These are phyloP conservation scores for Jacaranda copaia DNA, from an alignment of 257 asterid species.

Conservation along the genomic window DNA sequence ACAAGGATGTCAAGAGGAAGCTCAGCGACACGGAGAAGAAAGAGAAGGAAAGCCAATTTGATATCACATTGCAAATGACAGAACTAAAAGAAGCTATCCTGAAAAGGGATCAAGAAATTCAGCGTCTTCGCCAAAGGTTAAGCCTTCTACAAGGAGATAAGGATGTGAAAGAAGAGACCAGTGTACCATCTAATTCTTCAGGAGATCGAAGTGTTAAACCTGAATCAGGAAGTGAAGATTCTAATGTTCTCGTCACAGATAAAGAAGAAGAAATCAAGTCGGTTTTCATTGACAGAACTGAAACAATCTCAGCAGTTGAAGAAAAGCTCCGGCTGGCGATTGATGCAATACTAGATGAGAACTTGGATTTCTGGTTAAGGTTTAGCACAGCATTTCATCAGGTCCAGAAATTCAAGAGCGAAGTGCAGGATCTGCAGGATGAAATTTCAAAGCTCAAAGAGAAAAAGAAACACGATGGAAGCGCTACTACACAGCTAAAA, in stretches of 20 bases:
- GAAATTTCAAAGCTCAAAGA: conserved; percentile 65
- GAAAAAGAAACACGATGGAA: conserved; percentile 63
- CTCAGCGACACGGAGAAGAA: conserved; percentile 69
- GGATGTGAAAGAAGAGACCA: conserved; percentile 30
- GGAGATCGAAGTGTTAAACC: conserved; percentile 33
- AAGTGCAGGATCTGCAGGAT: conserved; percentile 67
- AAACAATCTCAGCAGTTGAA: conserved; percentile 59
- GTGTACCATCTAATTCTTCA: conserved; percentile 3
- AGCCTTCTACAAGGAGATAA: conserved; percentile 39
- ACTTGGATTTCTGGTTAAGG: conserved; percentile 90
- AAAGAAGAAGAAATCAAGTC: conserved; percentile 47
- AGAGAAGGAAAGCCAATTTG: conserved; percentile 68
- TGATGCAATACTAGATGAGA: conserved; percentile 84
- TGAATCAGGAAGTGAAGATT: conserved; percentile 40
- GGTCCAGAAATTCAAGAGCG: conserved; percentile 81
- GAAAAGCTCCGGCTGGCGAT: conserved; percentile 72
- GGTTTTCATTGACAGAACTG: conserved; percentile 39
- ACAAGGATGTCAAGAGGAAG: conserved; percentile 81
- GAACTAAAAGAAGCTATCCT: conserved; percentile 63
- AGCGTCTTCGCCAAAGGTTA: conserved; percentile 51
- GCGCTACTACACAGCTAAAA: conserved; percentile 49
- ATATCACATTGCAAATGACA: conserved; percentile 64
- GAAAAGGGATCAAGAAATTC: conserved; percentile 79
- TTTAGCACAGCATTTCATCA: conserved; percentile 91
- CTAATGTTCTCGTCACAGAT: conserved; percentile 9